Conservation (phyloP, 768 basidiomycete genomes). For the Suillus hirtellus region DNA sequence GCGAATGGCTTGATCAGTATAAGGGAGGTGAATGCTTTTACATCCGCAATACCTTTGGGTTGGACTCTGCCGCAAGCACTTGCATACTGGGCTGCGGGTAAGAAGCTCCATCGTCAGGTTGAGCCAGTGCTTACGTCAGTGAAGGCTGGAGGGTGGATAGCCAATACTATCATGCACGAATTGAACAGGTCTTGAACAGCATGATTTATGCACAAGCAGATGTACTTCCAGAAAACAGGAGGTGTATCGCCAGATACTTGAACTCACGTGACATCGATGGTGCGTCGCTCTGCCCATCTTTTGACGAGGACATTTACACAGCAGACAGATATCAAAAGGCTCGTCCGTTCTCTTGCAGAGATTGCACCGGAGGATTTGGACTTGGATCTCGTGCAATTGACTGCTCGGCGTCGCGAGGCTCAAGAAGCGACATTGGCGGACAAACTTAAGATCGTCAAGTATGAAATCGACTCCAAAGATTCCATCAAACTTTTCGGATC, state of each 20-base stretch:
- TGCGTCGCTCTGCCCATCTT: background rate
- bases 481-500: constrained; percentile 31
- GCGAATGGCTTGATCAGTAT: constrained; percentile 40
- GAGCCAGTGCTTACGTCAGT: constrained; percentile 19
- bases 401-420: constrained; percentile 10
- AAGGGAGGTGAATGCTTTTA: constrained; percentile 36
- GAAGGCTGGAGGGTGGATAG: constrained; percentile 2
- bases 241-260: constrained; percentile 28
- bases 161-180: constrained; percentile 15
- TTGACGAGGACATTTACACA: background rate
- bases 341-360: background rate
- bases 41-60: constrained; percentile 27
- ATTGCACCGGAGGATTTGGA: constrained; percentile 23
- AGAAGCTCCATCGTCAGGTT: constrained; percentile 19
- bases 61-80: constrained; percentile 36
- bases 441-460: constrained; percentile 31
- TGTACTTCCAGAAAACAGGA: constrained; percentile 22
- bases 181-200: constrained; percentile 22
- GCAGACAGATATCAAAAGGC: background rate
- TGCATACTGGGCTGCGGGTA: constrained; percentile 37
- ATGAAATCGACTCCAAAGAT: constrained; percentile 33
- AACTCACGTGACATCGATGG: constrained; percentile 4
- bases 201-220: constrained; percentile 21
- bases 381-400: constrained; percentile 16
- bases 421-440: constrained; percentile 27